These are phyloP conservation scores for Sequoiadendron giganteum DNA, from an alignment of 75 land plant species.

Conservation along the genomic window DNA sequence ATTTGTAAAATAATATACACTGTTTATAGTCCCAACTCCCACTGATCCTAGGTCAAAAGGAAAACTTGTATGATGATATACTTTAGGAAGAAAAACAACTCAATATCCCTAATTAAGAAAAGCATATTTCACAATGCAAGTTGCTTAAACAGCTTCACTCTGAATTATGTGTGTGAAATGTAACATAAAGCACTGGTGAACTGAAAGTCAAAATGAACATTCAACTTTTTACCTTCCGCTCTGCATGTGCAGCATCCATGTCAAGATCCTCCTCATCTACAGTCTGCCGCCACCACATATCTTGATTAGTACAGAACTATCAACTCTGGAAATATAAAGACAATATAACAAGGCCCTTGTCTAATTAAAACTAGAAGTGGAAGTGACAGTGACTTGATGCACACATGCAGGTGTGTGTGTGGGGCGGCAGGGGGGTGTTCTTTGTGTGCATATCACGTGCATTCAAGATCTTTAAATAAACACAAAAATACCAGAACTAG, in stretches of 20 bases:
- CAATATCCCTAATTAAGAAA: not conserved
- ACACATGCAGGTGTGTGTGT: no score
- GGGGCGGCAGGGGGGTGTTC: no score
- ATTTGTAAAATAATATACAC: not conserved
- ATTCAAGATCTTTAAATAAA: not conserved
- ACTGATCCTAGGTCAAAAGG: not conserved
- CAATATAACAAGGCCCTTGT: not conserved
- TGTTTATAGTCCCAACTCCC: not conserved
- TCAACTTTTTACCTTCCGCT: conserved; percentile 64
- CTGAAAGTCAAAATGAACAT: not conserved
- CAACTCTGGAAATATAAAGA: not conserved
- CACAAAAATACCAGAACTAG: conserved; percentile 22
- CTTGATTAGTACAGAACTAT: not conserved
- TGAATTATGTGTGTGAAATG: not conserved
- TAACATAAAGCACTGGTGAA: not conserved
- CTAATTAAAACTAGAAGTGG: not conserved
- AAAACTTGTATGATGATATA: not conserved
- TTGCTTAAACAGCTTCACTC: not conserved
- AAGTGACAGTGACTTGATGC: not conserved
- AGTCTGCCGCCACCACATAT: conserved; percentile 41
- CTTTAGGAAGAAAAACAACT: not conserved
- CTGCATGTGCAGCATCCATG: conserved; percentile 79
- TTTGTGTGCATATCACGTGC: no score
- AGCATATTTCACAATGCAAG: not conserved
- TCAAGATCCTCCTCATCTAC: conserved; percentile 79